Percentiles rank a stretch among this genome's conserved stretches.
These are phyloP conservation scores for Bretziella fagacearum DNA, from an alignment of 2,329 filamentous ascomycete species.

Conservation along the genomic window DNA sequence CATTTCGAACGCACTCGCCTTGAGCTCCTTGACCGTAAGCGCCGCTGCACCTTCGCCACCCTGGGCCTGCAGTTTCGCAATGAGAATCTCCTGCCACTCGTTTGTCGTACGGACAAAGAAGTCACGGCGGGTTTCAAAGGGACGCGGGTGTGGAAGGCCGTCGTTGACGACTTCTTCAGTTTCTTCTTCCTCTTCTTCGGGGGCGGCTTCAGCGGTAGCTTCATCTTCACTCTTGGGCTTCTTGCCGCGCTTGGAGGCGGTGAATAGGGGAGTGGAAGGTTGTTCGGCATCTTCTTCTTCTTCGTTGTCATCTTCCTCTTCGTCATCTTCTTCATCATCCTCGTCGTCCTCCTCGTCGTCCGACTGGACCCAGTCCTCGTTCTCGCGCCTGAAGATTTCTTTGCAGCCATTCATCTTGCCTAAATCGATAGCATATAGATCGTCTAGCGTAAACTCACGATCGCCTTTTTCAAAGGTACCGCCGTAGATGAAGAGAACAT, in stretches of 20 bases:
- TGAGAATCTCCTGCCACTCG: constrained; percentile 78
- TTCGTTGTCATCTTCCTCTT: constrained; percentile 34
- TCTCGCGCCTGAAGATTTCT: constrained; percentile 71
- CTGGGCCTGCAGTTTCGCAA: constrained; percentile 56
- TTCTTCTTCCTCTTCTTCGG: constrained; percentile 30
- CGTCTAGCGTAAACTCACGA: constrained; percentile 87
- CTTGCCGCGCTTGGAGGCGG: constrained; percentile 40
- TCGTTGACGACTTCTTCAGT: constrained; percentile 45
- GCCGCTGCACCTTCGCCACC: constrained; percentile 44
- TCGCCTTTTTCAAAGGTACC: constrained; percentile 94
- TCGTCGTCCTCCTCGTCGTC: constrained; percentile 46
- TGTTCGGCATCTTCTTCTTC: constrained; percentile 32
- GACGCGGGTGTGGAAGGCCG: constrained; percentile 57
- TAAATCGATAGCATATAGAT: constrained; percentile 84
- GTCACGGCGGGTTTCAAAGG: constrained; percentile 78
- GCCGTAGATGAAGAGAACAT: constrained; percentile 84
- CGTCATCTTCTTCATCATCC: constrained; percentile 36
- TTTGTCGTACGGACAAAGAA: constrained; percentile 80
- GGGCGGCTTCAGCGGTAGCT: constrained; percentile 22
- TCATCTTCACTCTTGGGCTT: constrained; percentile 27
- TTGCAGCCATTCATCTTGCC: constrained; percentile 88
- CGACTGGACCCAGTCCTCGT: constrained; percentile 60
- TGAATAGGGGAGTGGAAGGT: constrained; percentile 28
- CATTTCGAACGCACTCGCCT: constrained; percentile 73
- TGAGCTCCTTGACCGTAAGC: constrained; percentile 74